Base-by-base conservation (phyloP, 306 rosid genomes). In the Cicer judaicum region DNA sequence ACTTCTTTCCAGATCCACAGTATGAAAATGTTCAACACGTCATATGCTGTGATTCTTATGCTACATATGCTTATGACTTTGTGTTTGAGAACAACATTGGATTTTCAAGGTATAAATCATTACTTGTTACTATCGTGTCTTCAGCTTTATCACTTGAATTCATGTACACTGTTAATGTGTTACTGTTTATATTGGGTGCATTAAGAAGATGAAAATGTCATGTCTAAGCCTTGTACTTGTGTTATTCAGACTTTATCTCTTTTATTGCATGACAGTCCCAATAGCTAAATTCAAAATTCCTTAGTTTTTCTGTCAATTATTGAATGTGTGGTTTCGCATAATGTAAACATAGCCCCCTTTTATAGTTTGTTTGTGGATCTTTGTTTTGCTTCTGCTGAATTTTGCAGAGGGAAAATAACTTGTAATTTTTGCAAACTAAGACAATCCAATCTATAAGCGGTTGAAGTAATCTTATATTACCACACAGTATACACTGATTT, bases 1-100 rank as follows among this genome's bases (percentile, higher is more conserved):
- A 93, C 89, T 93, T 93, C 86, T 91, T 93, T 84, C 97, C 98
- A 43, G 98, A 93, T 84, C 98, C 98, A 53, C 97, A 91, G 81
- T 93, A 93, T 82, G 97, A 93, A 80, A 89, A 93, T 83, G 98
- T 93, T 79, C 98, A 93, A 78, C 98, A 93, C 76, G 80, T 93
- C 64, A 93, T 93, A 71, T 93, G 98, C 77, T 93, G 98, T 50
- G 98, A 91, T 89, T 93, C 98, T 52, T 90, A 88, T 74, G 98
- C 94, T 72, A 93, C 98, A 73, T 93, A 93, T 86, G 92, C 96
- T 49, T 93, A 93, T 67, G 98, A 91, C 87, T 93, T 91, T 61
- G 96, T 89, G 84, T 93, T 93, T 72, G 96, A 87, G 53, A 89
- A 84, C 83, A 89, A 90, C 48, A 77, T 83, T 75, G 98, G 97